Base-by-base conservation (phyloP, 148 eudicot genomes). In the Diospyros kaki region DNA sequence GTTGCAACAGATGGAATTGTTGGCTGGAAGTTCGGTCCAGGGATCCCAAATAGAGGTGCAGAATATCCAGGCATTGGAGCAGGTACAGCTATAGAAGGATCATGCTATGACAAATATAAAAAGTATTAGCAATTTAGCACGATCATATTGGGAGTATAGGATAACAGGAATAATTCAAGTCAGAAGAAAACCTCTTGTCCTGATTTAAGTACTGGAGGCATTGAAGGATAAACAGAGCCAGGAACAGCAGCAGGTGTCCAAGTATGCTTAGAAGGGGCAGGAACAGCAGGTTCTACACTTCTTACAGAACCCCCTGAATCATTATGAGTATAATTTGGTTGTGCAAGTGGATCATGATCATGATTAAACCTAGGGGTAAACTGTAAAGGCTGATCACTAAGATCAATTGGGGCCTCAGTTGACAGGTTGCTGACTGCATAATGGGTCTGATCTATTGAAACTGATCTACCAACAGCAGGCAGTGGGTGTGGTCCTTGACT, bases 321-420 rank as follows among this genome's bases (percentile, higher is more conserved):
- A 76, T 83, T 81, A 69, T 81, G 84, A 59, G 81, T 74, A 69
- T 82, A 84, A 78, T 76, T 75, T 60, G 86, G 63, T 67, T 81
- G 86, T 77, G 82, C 73, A 74, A 80, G 81, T 50, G 84, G 82
- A 68, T 89, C 90, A 66, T 78, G 76, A 70, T 84, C 89, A 72
- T 79, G 91, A 76, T 71, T 89, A 77, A 75, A 88, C 76, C 88
- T 83, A 66, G 85, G 83, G 11, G 88, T 81, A 85, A 94, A 94
- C 40, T 81, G 86, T 78, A 94, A 80, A 75, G 97, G 98, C 78
- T 83, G 98, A 77, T 92, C 92, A 56, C 87, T 78, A 75, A 73
- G 81, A 82, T 82, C 84, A 73, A 53, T 38, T 75, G 82, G 72
- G 64, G 85, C 76, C 61, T 75, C 78, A 18, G 75, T 67, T 75